These are phyloP conservation scores for Pyricularia pennisetigena DNA, from an alignment of 2,329 filamentous ascomycete species.

Conservation along the genomic window DNA sequence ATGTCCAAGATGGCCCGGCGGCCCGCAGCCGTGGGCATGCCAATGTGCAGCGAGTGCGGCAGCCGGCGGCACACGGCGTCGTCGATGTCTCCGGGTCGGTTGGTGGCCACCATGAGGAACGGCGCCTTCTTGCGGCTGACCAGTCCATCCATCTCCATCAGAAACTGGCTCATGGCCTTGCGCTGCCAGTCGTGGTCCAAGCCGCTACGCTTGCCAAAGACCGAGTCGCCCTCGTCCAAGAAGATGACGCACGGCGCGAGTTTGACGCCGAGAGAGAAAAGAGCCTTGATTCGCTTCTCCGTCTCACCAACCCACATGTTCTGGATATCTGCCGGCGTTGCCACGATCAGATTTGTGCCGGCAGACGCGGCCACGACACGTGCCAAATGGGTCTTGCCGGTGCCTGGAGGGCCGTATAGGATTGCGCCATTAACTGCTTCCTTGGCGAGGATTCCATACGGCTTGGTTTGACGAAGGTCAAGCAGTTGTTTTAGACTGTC, in stretches of 20 bases:
- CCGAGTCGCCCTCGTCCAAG: constrained; percentile 90
- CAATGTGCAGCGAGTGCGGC: constrained; percentile 81
- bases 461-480: background rate
- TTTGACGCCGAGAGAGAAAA: constrained; percentile 77
- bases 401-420: constrained; percentile 87
- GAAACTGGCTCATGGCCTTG: constrained; percentile 4
- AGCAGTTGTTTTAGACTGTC: background rate
- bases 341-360: constrained; percentile 89
- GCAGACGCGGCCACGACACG: constrained; percentile 89
- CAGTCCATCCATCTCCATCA: constrained; percentile 4
- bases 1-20: constrained; percentile 72
- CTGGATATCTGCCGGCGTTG: constrained; percentile 87
- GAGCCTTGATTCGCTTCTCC: constrained; percentile 84
- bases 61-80: constrained; percentile 81
- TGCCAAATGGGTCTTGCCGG: constrained; percentile 94
- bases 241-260: constrained; percentile 93
- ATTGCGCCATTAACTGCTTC: constrained; percentile 58
- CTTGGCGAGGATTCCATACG: background rate
- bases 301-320: constrained; percentile 93
- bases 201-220: constrained; percentile 55
- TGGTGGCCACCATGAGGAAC: constrained; percentile 92
- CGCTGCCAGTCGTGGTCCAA: background rate
- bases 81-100: constrained; percentile 88
- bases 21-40: constrained; percentile 84
- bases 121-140: constrained; percentile 54